Evolutionary conservation across 495 filamentous ascomycete genomes (phyloP), one percentile per base, ranked within the genome.

Genomic region (Neurospora sp.): DNA sequence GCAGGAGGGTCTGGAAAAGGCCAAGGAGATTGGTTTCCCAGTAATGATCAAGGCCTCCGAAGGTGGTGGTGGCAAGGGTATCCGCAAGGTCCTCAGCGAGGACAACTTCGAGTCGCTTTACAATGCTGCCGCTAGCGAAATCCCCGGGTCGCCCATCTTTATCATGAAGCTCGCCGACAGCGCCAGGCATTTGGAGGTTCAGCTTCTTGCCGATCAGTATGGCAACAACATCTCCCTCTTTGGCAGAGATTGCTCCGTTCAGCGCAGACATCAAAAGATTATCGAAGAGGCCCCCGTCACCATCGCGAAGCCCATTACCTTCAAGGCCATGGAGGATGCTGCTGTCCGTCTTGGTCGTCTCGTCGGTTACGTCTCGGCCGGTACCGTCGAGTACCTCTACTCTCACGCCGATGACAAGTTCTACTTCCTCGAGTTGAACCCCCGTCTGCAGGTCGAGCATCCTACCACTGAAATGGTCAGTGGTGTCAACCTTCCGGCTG

Each of bases 1-100:
- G 74, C 84, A 97, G 81, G 95, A 99, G 80, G 96, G 94, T 83
- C 87, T 99, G 48, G 85, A 86, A 76, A 94, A 93, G 81, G 96
- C 96, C 59, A 88, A 85, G 78, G 88, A 94, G 79, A 99, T 99
- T 79, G 96, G 96, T 68, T 98, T 98, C 84, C 96, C 96, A 12
- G 92, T 99, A 82, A 99, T 99, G 96, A 91, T 99, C 78, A 99
- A 99, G 85, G 96, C 96, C 22, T 98, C 96, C n/a, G 96, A 99
- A 86, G 96, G 96, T 85, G 96, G 96, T 84, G 96, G 96, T 84
- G 96, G 96, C 80, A 99, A 99, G 87, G 96, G 96, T 89, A 99
- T 99, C 80, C 92, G 96, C 77, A 98, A 98, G 84, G 96, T 94
- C 72, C 89, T 97, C 70, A 87, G 82, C 38, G 94, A 97, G 79